A percentile compares a stretch with the other conserved stretches of the same genome.
phyloP scores from a whole-genome alignment of 179 eudicot species.

The Nepenthes alata region DNA sequence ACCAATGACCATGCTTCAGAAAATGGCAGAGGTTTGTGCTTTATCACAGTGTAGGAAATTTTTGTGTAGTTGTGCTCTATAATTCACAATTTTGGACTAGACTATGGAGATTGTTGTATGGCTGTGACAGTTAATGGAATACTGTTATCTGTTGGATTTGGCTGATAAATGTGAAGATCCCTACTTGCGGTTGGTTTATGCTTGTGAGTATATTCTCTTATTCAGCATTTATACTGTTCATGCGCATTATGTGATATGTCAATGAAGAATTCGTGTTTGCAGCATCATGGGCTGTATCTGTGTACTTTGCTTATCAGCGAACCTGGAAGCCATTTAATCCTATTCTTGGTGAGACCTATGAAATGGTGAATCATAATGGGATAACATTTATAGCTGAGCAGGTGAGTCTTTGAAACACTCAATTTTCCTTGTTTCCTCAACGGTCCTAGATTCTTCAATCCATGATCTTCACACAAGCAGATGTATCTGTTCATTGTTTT shows the following conservation, averaged over 20 bases:
- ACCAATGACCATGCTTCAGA: slow-evolving; percentile 98
- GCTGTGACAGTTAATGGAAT: slow-evolving; percentile 77
- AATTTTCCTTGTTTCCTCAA: background rate
- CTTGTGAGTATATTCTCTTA: slow-evolving; percentile 36
- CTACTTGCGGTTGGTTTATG: slow-evolving; percentile 80
- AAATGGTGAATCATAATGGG: slow-evolving; percentile 83
- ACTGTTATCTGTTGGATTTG: slow-evolving; percentile 60
- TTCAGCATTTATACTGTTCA: slow-evolving; percentile 1
- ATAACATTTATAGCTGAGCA: slow-evolving; percentile 79
- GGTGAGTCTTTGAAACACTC: slow-evolving; percentile 19
- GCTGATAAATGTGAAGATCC: slow-evolving; percentile 98
- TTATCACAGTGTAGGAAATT: background rate
- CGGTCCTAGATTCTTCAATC: background rate
- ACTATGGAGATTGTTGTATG: slow-evolving; percentile 4
- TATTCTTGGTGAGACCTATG: slow-evolving; percentile 97
- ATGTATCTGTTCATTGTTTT: background rate
- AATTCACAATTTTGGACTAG: background rate
- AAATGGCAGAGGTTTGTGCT: slow-evolving; percentile 89
- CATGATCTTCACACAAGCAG: slow-evolving; percentile 1
- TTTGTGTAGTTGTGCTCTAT: background rate
- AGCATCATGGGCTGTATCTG: slow-evolving; percentile 82
- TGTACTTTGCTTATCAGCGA: slow-evolving; percentile 75
- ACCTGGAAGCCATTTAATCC: slow-evolving; percentile 99
- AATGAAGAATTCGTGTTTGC: slow-evolving; percentile 15
- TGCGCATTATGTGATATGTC: background rate